Base-by-base conservation (phyloP, 257 asterid genomes). In the Rehmannia glutinosa region DNA sequence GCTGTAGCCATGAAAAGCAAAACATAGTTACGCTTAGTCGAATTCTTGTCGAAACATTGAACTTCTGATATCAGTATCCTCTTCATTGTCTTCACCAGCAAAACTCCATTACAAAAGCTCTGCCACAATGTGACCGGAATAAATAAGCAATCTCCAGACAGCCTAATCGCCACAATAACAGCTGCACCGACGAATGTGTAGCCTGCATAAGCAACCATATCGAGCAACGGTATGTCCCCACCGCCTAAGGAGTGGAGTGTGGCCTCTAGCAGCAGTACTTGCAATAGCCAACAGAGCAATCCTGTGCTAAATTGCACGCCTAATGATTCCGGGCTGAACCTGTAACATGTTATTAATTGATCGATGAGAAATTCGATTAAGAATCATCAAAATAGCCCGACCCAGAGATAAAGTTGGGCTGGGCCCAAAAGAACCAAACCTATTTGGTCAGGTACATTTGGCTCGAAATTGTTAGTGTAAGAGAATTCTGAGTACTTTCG, bases 61-160 rank as follows among this genome's bases (percentile, higher is more conserved):
- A 73, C 71, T 56, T 78, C 79, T 20, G 74, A 74, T 20, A 78
- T 64, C 20, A 78, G 55, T 21, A 78, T 73, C 74, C 80, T 70
- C 68, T 73, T 78, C 77, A 74, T 74, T 2, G 77, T 78, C 72
- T 74, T 78, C 55, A 78, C 79, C 79, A 78, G 38, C 71, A 78
- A 46, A 33, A 78, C 71, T n/a, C 71, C 83, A 79, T 65, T 59
- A 43, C 74, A 78, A 8, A 78, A 65, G 38, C 82, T 73, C 64
- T 59, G 77, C 82, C 82, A 78, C 51, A 64, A 43, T 0, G 59
- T 59, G 38, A 15, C 39, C 16, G 8, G 68, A 23, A 52, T 66
- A 35, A 57, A 64, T 7, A 70, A 25, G 60, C 28, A 60, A 19
- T 69, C 66, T 21, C 52, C 35, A 0, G 69, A 63, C 25, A 73